A percentile compares a stretch with the other conserved stretches of the same genome.
Conservation (phyloP, 2,329 filamentous ascomycete genomes). For the Zymoseptoria tritici region DNA sequence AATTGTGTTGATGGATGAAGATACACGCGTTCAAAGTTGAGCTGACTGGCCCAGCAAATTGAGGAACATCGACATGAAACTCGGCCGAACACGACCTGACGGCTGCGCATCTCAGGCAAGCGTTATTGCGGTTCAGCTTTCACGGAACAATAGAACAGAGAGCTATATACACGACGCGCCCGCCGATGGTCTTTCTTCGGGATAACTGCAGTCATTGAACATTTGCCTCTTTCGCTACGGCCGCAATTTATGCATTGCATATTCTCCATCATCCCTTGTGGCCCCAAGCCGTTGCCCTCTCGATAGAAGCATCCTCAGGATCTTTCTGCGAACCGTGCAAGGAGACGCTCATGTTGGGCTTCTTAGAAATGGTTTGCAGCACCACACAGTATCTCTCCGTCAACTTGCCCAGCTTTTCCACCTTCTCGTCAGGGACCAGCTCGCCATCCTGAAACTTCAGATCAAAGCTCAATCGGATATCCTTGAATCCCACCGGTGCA, state of each 20-base stretch:
- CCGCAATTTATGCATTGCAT: neutral
- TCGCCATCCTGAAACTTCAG: slow-evolving; percentile 32
- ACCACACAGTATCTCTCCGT: slow-evolving; percentile 46
- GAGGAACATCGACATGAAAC: too few relatives aligned
- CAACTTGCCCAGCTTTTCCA: slow-evolving; percentile 41
- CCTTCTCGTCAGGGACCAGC: slow-evolving; percentile 36
- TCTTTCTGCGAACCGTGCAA: slow-evolving; percentile 22
- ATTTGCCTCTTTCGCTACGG: too few relatives aligned
- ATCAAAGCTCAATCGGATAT: slow-evolving; percentile 39
- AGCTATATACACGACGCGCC: too few relatives aligned
- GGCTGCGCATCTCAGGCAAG: too few relatives aligned
- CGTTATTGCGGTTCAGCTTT: too few relatives aligned
- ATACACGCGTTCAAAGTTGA: too few relatives aligned
- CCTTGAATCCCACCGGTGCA: slow-evolving; percentile 42
- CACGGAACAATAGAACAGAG: too few relatives aligned
- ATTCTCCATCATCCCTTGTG: slow-evolving; percentile 6
- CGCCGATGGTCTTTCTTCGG: too few relatives aligned
- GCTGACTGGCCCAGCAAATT: too few relatives aligned
- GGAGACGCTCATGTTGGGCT: slow-evolving; percentile 31
- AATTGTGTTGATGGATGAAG: too few relatives aligned
- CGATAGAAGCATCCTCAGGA: slow-evolving; percentile 21
- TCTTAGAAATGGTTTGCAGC: slow-evolving; percentile 34
- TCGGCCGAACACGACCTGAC: too few relatives aligned
- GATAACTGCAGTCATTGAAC: too few relatives aligned
- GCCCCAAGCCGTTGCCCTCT: slow-evolving; percentile 22